phyloP scores from a whole-genome alignment of 257 asterid genomes.

The Agastache rugosa region DNA sequence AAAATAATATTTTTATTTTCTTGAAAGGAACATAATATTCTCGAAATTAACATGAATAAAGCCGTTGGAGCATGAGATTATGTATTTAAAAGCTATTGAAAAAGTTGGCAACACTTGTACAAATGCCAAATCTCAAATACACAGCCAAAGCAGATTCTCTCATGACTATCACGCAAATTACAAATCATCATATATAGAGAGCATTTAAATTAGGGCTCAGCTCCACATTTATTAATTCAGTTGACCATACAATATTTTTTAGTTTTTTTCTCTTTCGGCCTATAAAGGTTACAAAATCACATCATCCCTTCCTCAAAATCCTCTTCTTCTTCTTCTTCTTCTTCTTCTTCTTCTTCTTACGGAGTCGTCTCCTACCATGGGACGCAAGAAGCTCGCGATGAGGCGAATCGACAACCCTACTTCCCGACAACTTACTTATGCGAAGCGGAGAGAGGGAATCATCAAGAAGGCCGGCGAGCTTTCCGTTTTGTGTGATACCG shows the following conservation, averaged over 20 bases:
- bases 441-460: conserved; percentile 71
- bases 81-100: neutral
- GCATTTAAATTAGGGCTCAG: conserved; percentile 36
- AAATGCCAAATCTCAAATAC: conserved; percentile 17
- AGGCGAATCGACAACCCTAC: conserved; percentile 55
- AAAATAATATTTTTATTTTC: no score
- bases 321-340: neutral
- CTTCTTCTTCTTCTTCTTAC: neutral
- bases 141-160: conserved; percentile 36
- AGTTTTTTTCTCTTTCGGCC: neutral
- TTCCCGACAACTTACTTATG: conserved; percentile 53
- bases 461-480: conserved; percentile 72
- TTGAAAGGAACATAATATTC: neutral
- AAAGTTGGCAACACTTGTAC: conserved; percentile 28
- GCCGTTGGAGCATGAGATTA: neutral
- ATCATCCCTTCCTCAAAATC: neutral
- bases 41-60: neutral
- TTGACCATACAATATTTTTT: neutral
- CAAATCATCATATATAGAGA: conserved; percentile 7
- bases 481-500: conserved; percentile 62
- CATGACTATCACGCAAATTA: conserved; percentile 19
- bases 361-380: conserved; percentile 41
- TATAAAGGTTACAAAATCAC: neutral
- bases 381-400: conserved; percentile 63
- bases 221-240: conserved; percentile 31